phyloP scores from a whole-genome alignment of 768 basidiomycete genomes.

The Zangia roseola region DNA sequence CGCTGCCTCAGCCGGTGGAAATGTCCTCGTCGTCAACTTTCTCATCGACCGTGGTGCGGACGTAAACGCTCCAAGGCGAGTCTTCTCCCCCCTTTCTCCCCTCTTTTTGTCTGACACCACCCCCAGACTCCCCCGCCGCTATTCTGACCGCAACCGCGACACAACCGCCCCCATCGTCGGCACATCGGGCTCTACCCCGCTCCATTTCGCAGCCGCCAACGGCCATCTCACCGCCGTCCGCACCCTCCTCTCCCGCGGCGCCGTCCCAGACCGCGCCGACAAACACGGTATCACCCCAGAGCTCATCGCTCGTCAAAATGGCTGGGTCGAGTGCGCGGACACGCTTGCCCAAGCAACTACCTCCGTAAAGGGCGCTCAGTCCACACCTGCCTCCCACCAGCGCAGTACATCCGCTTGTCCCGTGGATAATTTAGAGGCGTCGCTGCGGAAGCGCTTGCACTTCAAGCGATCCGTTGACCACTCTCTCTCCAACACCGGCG shows the following conservation, averaged over 20 bases:
- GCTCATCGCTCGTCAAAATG: constrained; percentile 75
- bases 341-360: constrained; percentile 65
- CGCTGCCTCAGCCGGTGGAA: constrained; percentile 90
- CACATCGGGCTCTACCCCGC: constrained; percentile 86
- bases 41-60: constrained; percentile 95
- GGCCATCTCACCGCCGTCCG: constrained; percentile 79
- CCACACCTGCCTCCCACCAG: constrained; percentile 10
- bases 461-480: constrained; percentile 82
- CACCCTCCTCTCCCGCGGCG: constrained; percentile 82
- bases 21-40: constrained; percentile 81
- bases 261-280: constrained; percentile 76
- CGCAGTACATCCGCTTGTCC: constrained; percentile 24
- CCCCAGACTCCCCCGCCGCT: constrained; percentile 66
- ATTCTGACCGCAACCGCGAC: constrained; percentile 68
- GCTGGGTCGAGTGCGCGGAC: constrained; percentile 76
- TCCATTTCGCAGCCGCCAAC: constrained; percentile 96
- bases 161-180: constrained; percentile 70
- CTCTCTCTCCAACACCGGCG: constrained; percentile 48
- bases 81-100: constrained; percentile 14
- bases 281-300: constrained; percentile 92
- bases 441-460: constrained; percentile 51
- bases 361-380: constrained; percentile 49
- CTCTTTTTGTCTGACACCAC: constrained; percentile 8
- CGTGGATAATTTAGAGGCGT: constrained; percentile 30
- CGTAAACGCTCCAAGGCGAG: constrained; percentile 90